Evolutionary conservation across 768 basidiomycete genomes (phyloP), one percentile per base, ranked within the genome.

Genomic region (Boletus rufocinnamomeus): DNA sequence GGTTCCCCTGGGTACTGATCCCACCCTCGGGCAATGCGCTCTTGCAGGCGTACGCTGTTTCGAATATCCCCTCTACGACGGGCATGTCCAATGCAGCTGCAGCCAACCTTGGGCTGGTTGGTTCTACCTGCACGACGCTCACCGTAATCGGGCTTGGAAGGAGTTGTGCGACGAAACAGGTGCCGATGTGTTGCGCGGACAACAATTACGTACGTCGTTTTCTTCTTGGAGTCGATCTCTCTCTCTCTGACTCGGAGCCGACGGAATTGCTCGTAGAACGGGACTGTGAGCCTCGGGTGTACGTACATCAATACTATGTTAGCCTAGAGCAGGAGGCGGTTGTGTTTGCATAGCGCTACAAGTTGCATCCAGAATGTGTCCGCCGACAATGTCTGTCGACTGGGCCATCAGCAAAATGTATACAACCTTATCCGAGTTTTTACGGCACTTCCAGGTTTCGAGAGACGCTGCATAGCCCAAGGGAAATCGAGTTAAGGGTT

Each of bases 91-190:
- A n/a, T 13, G 43, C 49, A 19, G 45, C 35, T 30, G 63, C 63
- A n/a, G 57, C 57, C 27, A 11, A 34, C 51, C 47, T 62, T n/a
- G 64, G 64, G 34, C 23, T 65, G 34, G 64, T 65, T 34, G 58
- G 60, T 23, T 45, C 28, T 19, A 5, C 44, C 17, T 65, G 58
- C 51, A 55, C 52, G 8, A 32, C 38, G 2, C 43, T 65, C 27
- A 65, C 52, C 19, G 60, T 62, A 28, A 66, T 65, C 16, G 58
- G 60, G 17, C 46, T 19, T 19, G 63, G 60, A 50, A 53, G 27
- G 35, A 52, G 45, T 16, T 59, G 60, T 9, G 55, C 38, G n/a
- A 65, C 60, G 6, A 56, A 35, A 27, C 60, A 65, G 34, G 3
- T 45, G 4, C 60, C 64, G 1, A 6, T 65, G 30, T 65, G 64